Evolutionary conservation across 805 yeast species (phyloP).

Genomic region (Clavispora asparagi): DNA sequence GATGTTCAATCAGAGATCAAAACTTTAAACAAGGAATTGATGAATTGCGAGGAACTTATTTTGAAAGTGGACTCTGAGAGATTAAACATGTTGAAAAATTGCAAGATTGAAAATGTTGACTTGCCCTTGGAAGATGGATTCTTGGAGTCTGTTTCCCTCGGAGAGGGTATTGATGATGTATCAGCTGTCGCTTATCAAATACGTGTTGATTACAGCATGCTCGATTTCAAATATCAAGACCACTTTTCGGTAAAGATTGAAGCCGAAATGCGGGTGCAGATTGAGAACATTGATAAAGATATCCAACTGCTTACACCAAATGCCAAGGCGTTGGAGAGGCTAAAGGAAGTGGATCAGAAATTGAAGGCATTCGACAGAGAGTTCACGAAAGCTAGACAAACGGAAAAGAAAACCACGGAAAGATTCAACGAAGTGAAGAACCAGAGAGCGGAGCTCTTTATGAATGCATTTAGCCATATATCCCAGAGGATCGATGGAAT

Average conservation of each 20-base stretch:
- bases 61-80: slow-evolving; percentile 53
- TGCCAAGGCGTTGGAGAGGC: slow-evolving; percentile 70
- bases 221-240: slow-evolving; percentile 42
- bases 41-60: slow-evolving; percentile 45
- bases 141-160: slow-evolving; percentile 57
- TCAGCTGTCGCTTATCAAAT: slow-evolving; percentile 39
- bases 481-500: slow-evolving; percentile 66
- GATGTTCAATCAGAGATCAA: slow-evolving; percentile 35
- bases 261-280: slow-evolving; percentile 27
- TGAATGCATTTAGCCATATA: slow-evolving; percentile 71
- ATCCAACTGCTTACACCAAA: slow-evolving; percentile 66
- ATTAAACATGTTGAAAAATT: slow-evolving; percentile 55
- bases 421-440: slow-evolving; percentile 57
- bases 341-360: slow-evolving; percentile 60
- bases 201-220: slow-evolving; percentile 48
- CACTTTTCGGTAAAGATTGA: slow-evolving; percentile 35
- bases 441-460: slow-evolving; percentile 58
- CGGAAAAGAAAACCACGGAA: slow-evolving; percentile 50
- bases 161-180: slow-evolving; percentile 38
- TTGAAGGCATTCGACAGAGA: slow-evolving; percentile 60
- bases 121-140: slow-evolving; percentile 62
- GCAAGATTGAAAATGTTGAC: slow-evolving; percentile 66
- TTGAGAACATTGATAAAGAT: slow-evolving; percentile 33
- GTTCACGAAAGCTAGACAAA: slow-evolving; percentile 53
- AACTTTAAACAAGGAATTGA: slow-evolving; percentile 26